These are phyloP conservation scores for Allantophomopsis cytisporea DNA, from an alignment of 2,329 filamentous ascomycete genomes.

Conservation along the genomic window DNA sequence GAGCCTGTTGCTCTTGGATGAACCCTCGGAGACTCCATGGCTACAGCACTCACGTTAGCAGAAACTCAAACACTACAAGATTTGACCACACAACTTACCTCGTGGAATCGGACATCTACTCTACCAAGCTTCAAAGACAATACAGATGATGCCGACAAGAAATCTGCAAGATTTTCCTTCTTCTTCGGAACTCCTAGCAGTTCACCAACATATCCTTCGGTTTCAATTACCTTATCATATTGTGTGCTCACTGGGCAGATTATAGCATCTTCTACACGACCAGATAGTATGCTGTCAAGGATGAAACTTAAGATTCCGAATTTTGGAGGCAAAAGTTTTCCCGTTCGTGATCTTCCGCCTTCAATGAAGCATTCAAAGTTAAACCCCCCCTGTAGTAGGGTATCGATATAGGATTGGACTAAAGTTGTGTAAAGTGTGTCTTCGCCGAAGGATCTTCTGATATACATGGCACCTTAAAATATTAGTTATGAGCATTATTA, in stretches of 20 bases:
- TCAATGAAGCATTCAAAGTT: constrained; percentile 98
- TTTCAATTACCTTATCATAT: constrained; percentile 98
- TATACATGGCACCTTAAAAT: constrained; percentile 71
- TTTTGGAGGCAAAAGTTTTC: constrained; percentile 86
- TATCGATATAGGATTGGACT: constrained; percentile 96
- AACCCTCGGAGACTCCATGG: constrained; percentile 85
- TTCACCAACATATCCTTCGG: constrained; percentile 91
- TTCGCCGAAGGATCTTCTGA: constrained; percentile 81
- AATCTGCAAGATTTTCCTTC: constrained; percentile 84
- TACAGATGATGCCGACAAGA: constrained; percentile 76
- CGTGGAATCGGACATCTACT: constrained; percentile 90
- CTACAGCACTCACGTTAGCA: constrained; percentile 1
- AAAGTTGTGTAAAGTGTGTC: constrained; percentile 81
- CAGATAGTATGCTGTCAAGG: constrained; percentile 78
- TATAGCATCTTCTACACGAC: constrained; percentile 77
- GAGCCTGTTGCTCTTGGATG: constrained; percentile 60
- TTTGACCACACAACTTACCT: constrained; percentile 20
- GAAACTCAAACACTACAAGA: too few species aligned
- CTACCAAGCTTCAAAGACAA: constrained; percentile 78
- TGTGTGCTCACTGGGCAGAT: constrained; percentile 95
- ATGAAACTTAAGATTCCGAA: constrained; percentile 92
- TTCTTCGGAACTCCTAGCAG: constrained; percentile 88
- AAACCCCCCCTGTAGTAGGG: constrained; percentile 75
- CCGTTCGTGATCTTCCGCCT: constrained; percentile 81
- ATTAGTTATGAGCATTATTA: constrained; percentile 1